Conservation (phyloP, 306 rosid genomes). For the Phaseolus lunatus region DNA sequence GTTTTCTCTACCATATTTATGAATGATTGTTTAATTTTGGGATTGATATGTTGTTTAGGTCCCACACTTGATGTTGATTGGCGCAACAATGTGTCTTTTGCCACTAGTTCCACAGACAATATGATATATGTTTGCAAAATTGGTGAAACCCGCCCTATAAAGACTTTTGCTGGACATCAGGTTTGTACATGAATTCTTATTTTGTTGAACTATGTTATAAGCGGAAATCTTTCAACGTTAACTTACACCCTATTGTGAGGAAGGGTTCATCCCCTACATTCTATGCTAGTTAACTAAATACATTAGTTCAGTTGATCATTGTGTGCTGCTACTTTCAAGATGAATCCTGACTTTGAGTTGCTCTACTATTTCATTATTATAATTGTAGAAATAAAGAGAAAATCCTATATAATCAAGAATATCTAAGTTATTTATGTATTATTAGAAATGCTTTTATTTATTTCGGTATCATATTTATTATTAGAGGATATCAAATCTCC, state of each 20-base stretch:
- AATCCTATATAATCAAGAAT: too few species aligned
- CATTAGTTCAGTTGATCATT: neutral
- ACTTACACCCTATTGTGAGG: neutral
- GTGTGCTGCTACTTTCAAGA: slow-evolving; percentile 18
- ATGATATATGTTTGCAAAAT: slow-evolving; percentile 93
- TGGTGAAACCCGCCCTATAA: slow-evolving; percentile 81
- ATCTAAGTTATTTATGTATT: too few species aligned
- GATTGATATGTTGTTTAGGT: slow-evolving; percentile 63
- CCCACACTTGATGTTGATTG: slow-evolving; percentile 97
- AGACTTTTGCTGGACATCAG: slow-evolving; percentile 91
- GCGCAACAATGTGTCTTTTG: slow-evolving; percentile 92
- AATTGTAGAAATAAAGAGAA: too few species aligned
- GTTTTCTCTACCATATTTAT: slow-evolving; percentile 24
- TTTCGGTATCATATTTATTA: too few species aligned
- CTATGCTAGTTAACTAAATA: neutral
- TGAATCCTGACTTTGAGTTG: slow-evolving; percentile 1
- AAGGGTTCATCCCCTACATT: slow-evolving; percentile 2
- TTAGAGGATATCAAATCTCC: too few species aligned
- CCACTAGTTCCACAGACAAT: slow-evolving; percentile 86
- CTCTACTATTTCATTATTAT: neutral
- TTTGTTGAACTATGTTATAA: neutral
- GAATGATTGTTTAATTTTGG: slow-evolving; percentile 32
- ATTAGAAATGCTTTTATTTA: too few species aligned
- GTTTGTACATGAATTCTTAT: slow-evolving; percentile 49
- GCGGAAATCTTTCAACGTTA: neutral